These are phyloP conservation scores for Phascolomyces articulosus DNA, from an alignment of 371 early-diverging fungal genomes.

Conservation along the genomic window DNA sequence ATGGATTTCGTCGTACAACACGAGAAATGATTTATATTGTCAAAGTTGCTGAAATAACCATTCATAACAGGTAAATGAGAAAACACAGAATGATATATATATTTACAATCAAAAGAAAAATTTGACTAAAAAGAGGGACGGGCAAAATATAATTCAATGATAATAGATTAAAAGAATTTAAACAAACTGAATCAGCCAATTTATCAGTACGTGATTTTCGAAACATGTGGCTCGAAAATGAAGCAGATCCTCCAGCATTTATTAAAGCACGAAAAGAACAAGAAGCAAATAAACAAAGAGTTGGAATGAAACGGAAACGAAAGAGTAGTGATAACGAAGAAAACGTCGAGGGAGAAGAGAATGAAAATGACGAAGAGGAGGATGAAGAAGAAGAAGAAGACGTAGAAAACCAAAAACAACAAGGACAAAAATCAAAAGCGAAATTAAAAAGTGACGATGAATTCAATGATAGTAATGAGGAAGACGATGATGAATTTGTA, in stretches of 20 bases:
- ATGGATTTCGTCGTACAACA: constrained; percentile 86
- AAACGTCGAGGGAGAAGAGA: constrained; percentile 20
- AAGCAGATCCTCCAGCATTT: constrained; percentile 92
- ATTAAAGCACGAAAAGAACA: constrained; percentile 52
- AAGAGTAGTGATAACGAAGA: constrained; percentile 11
- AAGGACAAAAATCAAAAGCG: constrained; percentile 10
- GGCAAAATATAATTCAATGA: too few species aligned
- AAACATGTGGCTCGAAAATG: constrained; percentile 85
- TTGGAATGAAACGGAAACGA: too few species aligned
- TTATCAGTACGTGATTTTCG: constrained; percentile 92
- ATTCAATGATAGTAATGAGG: constrained; percentile 21
- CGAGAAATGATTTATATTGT: constrained; percentile 93
- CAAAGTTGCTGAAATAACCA: constrained; percentile 91
- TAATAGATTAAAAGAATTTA: constrained; percentile 89
- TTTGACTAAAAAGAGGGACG: not conserved
- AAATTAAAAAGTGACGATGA: constrained; percentile 17
- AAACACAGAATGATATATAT: too few species aligned
- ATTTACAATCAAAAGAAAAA: not conserved
- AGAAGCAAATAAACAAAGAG: constrained; percentile 26
- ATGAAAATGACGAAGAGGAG: not conserved
- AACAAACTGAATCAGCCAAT: constrained; percentile 83
- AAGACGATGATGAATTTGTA: not conserved
- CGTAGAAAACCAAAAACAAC: constrained; percentile 24
- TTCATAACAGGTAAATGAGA: constrained; percentile 79
- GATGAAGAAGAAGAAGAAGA: not conserved